Evolutionary conservation across 2,329 filamentous ascomycete genomes (phyloP).

Genomic region (Cordyceps tenuipes): DNA sequence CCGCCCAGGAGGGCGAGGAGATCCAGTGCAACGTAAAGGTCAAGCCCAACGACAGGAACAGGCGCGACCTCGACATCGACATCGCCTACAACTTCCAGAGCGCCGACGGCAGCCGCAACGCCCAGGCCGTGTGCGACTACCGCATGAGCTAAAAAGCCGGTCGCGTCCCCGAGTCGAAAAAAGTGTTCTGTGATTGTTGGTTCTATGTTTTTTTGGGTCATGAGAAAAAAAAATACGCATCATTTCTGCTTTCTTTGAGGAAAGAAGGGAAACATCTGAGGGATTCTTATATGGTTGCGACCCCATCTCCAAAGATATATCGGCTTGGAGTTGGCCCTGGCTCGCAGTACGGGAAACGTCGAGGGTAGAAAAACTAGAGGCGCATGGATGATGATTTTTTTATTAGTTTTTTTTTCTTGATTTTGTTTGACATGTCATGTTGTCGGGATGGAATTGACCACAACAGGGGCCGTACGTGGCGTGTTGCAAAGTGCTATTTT

Average conservation of each 20-base stretch:
- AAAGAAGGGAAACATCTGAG: not conserved
- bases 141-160: conserved; percentile 55
- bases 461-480: not conserved
- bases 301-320: not conserved
- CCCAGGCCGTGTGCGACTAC: conserved; percentile 67
- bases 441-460: not conserved
- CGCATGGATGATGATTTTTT: conserved; percentile 11
- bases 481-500: not conserved
- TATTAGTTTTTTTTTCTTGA: not conserved
- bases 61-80: conserved; percentile 86
- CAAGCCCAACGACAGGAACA: conserved; percentile 88
- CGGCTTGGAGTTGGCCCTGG: not conserved
- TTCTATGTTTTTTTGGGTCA: too few species aligned
- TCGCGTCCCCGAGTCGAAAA: not conserved
- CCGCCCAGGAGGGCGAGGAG: conserved; percentile 78
- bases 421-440: not conserved
- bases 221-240: not conserved
- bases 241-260: not conserved
- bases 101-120: conserved; percentile 59
- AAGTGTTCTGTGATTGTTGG: not conserved
- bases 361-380: conserved; percentile 9
- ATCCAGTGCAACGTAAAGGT: conserved; percentile 68
- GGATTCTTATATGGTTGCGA: conserved; percentile 9
- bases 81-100: conserved; percentile 77
- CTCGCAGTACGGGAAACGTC: conserved; percentile 7